These are phyloP conservation scores for Fraxinus greggii DNA, from an alignment of 305 asterid species.

Conservation along the genomic window DNA sequence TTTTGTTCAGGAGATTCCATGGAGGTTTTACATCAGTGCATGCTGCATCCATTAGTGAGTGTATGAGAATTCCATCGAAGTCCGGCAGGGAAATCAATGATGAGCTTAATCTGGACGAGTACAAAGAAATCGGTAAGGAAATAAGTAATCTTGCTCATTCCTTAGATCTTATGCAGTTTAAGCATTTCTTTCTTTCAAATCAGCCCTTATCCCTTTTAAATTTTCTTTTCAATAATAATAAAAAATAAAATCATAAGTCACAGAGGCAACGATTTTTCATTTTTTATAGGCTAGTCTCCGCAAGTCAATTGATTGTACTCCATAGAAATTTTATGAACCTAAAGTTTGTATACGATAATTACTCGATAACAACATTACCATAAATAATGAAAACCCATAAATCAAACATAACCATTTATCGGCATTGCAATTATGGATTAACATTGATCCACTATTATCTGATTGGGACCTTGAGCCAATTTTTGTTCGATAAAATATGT, in stretches of 20 bases:
- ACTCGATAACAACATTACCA: background rate
- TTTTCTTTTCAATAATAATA: too few relatives aligned
- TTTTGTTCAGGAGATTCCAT: slow-evolving; percentile 45
- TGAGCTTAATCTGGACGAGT: slow-evolving; percentile 26
- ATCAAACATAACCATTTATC: background rate
- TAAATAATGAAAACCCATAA: background rate
- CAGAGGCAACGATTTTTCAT: background rate
- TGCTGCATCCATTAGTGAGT: slow-evolving; percentile 67
- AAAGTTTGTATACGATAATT: background rate
- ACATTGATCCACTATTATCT: background rate
- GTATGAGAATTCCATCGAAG: slow-evolving; percentile 25
- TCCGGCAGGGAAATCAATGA: slow-evolving; percentile 29
- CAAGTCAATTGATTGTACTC: background rate
- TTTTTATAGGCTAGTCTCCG: background rate
- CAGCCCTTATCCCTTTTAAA: background rate
- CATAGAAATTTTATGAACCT: background rate
- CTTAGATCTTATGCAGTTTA: background rate
- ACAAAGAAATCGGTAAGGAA: slow-evolving; percentile 32
- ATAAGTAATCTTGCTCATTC: slow-evolving; percentile 5
- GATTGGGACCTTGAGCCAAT: background rate
- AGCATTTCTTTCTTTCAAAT: background rate
- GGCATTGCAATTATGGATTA: background rate
- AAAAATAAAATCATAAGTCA: background rate
- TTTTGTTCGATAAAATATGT: background rate
- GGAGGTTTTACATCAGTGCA: slow-evolving; percentile 64